A percentile compares a stretch with the other conserved stretches of the same genome.
Conservation (phyloP, 768 basidiomycete genomes). For the Boletus speciosus region DNA sequence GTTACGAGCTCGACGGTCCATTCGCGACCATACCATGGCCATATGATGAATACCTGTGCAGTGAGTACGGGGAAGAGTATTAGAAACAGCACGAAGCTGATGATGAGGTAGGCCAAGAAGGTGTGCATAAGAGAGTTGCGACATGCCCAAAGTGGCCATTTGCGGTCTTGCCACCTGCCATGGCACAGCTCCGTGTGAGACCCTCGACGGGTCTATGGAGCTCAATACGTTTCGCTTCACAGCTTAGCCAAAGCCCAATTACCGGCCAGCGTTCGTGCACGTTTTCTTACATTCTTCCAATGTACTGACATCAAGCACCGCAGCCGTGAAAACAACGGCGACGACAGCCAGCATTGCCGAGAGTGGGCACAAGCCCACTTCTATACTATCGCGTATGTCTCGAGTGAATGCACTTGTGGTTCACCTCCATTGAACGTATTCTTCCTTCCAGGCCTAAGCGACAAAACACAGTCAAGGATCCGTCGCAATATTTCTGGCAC, state of each 20-base stretch:
- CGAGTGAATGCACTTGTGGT: background rate
- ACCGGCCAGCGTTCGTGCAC: background rate
- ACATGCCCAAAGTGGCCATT: constrained; percentile 4
- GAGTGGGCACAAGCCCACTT: background rate
- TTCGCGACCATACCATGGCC: constrained; percentile 87
- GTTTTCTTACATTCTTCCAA: background rate
- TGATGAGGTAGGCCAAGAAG: constrained; percentile 57
- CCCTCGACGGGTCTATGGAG: constrained; percentile 1
- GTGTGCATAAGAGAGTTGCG: constrained; percentile 36
- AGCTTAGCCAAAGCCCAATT: background rate
- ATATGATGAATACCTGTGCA: constrained; percentile 84
- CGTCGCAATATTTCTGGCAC: constrained; percentile 2
- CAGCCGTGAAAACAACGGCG: constrained; percentile 1
- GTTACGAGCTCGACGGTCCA: constrained; percentile 70
- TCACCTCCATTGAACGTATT: background rate
- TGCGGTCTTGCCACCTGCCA: constrained; percentile 6
- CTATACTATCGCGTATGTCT: constrained; percentile 24
- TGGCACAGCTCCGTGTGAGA: constrained; percentile 15
- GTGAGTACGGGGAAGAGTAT: constrained; percentile 88
- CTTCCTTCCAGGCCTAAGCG: constrained; percentile 17
- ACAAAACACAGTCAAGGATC: background rate
- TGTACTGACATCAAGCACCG: constrained; percentile 1
- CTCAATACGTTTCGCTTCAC: constrained; percentile 11
- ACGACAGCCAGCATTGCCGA: background rate
- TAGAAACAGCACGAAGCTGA: constrained; percentile 65